Percentiles rank a stretch among this genome's conserved stretches.
phyloP scores from a whole-genome alignment of 768 basidiomycete species.

The Termitomyces sp. region DNA sequence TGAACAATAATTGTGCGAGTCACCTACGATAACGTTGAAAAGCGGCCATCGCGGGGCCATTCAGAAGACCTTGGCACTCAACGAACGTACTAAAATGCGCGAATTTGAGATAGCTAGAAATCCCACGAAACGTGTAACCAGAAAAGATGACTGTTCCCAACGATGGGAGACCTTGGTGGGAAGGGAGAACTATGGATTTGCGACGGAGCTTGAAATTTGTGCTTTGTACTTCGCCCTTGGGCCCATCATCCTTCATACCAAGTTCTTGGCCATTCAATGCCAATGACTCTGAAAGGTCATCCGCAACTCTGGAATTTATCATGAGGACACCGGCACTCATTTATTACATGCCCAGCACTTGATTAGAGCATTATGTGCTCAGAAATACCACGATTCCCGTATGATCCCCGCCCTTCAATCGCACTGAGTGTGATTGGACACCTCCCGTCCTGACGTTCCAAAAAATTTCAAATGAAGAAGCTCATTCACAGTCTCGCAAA shows the following conservation, averaged over 20 bases:
- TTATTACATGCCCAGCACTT: not conserved
- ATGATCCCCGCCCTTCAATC: conserved; percentile 8
- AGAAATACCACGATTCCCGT: conserved; percentile 2
- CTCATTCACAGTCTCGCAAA: conserved; percentile 5
- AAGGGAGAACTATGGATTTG: not conserved
- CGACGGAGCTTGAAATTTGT: conserved; percentile 8
- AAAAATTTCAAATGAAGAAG: not conserved
- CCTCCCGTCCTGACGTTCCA: not conserved
- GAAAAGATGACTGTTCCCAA: conserved; percentile 3
- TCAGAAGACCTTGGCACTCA: not conserved
- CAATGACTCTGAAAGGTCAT: not conserved
- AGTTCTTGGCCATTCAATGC: not conserved
- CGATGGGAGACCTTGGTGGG: conserved; percentile 9
- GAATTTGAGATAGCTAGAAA: not conserved
- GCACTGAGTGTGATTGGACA: conserved; percentile 12
- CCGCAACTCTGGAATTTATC: not conserved
- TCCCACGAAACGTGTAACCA: conserved; percentile 6
- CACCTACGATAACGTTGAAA: not conserved
- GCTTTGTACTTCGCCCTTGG: not conserved
- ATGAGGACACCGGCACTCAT: not conserved
- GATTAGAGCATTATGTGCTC: not conserved
- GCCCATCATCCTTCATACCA: not conserved
- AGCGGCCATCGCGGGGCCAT: not conserved
- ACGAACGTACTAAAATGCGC: not conserved
- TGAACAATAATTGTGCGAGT: not conserved